These are phyloP conservation scores for Penicillium decumbens DNA, from an alignment of 2,329 filamentous ascomycete genomes.

Conservation along the genomic window DNA sequence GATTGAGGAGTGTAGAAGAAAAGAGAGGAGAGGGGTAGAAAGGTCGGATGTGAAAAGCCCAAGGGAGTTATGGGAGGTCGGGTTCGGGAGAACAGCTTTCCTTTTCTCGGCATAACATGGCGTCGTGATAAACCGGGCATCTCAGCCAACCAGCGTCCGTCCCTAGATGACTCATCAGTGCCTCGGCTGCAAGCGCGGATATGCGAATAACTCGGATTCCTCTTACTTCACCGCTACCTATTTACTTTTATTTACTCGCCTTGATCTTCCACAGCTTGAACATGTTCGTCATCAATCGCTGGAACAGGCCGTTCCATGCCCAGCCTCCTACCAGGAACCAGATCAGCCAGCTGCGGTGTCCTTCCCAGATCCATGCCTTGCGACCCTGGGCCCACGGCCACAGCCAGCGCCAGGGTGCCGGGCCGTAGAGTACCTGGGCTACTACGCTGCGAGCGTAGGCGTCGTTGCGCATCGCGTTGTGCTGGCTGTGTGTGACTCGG, in stretches of 20 bases:
- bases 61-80: slow-evolving; percentile 14
- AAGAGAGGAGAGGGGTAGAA: slow-evolving; percentile 11
- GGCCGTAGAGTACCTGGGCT: slow-evolving; percentile 47
- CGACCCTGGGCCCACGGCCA: slow-evolving; percentile 45
- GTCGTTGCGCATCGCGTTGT: slow-evolving; percentile 49
- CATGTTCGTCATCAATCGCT: slow-evolving; percentile 47
- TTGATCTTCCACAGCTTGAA: slow-evolving; percentile 47
- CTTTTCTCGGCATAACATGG: slow-evolving; percentile 35
- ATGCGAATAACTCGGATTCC: slow-evolving; percentile 30
- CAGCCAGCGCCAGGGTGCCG: slow-evolving; percentile 46
- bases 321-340: slow-evolving; percentile 49
- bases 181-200: slow-evolving; percentile 27
- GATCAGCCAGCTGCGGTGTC: slow-evolving; percentile 50
- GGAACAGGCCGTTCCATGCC: slow-evolving; percentile 40
- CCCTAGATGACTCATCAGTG: slow-evolving; percentile 27
- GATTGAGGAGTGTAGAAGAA: slow-evolving; percentile 17
- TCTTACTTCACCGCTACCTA: slow-evolving; percentile 2
- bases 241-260: background rate
- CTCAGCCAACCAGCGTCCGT: slow-evolving; percentile 28
- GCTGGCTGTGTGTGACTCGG: slow-evolving; percentile 52
- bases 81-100: slow-evolving; percentile 33
- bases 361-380: slow-evolving; percentile 46
- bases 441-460: slow-evolving; percentile 55
- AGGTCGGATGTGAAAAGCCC: slow-evolving; percentile 19
- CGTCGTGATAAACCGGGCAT: slow-evolving; percentile 25